A percentile compares a stretch with the other conserved stretches of the same genome.
phyloP scores from a whole-genome alignment of 805 yeast genomes.

The Jamesozyma piceae region DNA sequence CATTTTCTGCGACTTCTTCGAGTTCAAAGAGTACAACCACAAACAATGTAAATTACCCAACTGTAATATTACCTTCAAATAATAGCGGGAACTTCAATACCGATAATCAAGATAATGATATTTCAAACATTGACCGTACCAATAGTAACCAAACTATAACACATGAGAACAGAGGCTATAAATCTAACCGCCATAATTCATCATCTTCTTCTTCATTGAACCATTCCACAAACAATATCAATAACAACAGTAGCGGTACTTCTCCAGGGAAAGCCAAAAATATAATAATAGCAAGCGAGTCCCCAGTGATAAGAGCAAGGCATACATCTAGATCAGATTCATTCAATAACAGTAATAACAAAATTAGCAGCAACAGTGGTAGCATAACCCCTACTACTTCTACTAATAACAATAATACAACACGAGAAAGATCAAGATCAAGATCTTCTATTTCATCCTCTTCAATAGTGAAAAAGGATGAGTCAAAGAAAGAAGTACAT shows the following conservation, averaged over 20 bases:
- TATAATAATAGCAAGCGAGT: slow-evolving; percentile 12
- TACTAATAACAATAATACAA: background rate
- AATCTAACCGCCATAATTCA: background rate
- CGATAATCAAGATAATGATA: background rate
- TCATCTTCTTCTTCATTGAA: slow-evolving; percentile 5
- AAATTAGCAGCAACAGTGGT: background rate
- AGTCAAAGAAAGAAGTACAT: slow-evolving; percentile 39
- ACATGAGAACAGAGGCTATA: background rate
- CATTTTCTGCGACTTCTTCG: background rate
- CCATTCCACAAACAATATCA: background rate
- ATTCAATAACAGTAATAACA: slow-evolving; percentile 3
- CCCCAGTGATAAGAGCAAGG: slow-evolving; percentile 2
- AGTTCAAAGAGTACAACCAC: background rate
- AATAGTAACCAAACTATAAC: background rate
- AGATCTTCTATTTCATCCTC: slow-evolving; percentile 1
- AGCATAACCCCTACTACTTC: background rate
- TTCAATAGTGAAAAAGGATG: slow-evolving; percentile 5
- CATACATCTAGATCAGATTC: slow-evolving; percentile 1
- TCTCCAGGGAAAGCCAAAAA: slow-evolving; percentile 14
- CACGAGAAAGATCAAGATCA: background rate
- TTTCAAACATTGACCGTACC: background rate
- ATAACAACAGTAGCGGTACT: slow-evolving; percentile 10
- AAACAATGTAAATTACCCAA: slow-evolving; percentile 10
- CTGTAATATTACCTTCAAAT: slow-evolving; percentile 20
- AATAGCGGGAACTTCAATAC: background rate